Conservation (phyloP, 495 filamentous ascomycete genomes). For the Aspergillus sclerotiicarbonarius region DNA sequence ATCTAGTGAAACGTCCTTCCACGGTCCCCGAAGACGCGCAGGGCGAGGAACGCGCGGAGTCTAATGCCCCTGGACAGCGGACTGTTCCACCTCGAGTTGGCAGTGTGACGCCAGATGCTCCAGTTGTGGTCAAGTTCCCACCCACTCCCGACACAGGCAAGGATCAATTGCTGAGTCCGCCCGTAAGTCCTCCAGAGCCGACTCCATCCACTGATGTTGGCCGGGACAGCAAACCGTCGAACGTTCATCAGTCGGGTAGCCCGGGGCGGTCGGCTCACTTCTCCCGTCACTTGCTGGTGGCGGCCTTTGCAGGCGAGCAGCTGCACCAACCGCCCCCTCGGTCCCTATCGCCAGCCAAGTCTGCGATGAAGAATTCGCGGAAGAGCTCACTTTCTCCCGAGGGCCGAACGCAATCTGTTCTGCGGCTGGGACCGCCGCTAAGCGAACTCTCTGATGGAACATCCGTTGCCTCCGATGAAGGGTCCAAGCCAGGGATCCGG, state of each 20-base stretch:
- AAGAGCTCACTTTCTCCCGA: slow-evolving; percentile 50
- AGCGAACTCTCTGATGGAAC: slow-evolving; percentile 62
- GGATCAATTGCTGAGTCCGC: slow-evolving; percentile 9
- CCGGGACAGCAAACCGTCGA: slow-evolving; percentile 9
- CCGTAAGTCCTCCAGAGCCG: slow-evolving; percentile 20
- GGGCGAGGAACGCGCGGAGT: slow-evolving; percentile 40
- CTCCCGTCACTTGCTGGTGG: slow-evolving; percentile 54
- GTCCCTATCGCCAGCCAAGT: slow-evolving; percentile 82
- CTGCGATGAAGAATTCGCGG: slow-evolving; percentile 73
- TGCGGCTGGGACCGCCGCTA: slow-evolving; percentile 35
- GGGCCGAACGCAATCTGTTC: slow-evolving; percentile 19
- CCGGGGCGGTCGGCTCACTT: slow-evolving; percentile 74
- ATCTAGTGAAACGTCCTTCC: slow-evolving; percentile 55
- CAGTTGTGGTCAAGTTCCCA: slow-evolving; percentile 18
- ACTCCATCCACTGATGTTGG: slow-evolving; percentile 3
- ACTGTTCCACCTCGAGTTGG: slow-evolving; percentile 6
- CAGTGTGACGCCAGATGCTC: slow-evolving; percentile 6
- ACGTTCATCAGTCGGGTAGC: slow-evolving; percentile 50
- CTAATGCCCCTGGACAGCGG: slow-evolving; percentile 14
- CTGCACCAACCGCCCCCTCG: slow-evolving; percentile 75
- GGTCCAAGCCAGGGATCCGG: slow-evolving; percentile 41
- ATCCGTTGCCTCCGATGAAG: slow-evolving; percentile 61
- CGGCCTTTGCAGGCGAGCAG: slow-evolving; percentile 40
- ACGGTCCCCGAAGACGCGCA: slow-evolving; percentile 61
- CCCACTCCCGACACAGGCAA: slow-evolving; percentile 11